Base-by-base conservation (phyloP, 2,329 filamentous ascomycete genomes). In the Incumbomyces delicatus region DNA sequence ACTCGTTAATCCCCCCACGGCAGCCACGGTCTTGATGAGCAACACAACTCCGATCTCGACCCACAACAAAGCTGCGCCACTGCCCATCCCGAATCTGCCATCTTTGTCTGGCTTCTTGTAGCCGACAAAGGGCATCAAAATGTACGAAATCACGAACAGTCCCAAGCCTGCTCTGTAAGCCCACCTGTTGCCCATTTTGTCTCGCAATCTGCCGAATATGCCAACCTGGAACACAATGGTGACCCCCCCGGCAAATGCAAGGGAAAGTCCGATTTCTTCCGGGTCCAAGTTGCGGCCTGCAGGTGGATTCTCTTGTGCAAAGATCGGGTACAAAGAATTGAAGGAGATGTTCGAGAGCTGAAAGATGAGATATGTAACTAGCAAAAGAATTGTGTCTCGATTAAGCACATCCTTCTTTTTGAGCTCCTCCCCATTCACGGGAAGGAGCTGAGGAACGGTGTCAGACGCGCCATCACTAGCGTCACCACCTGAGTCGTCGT, bases 271-370 rank as follows among this genome's bases (percentile, higher is more conserved):
- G 37, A 96, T 95, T 50, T 85, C 87, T 47, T 80, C 76, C 0
- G 90, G 87, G 0, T 76, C 76, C 2, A 96, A 71, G 1, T 75
- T 73, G 34, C 92, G 83, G 14, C 92, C 92, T 0, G 81, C 82
- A 0, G 92, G 92, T 0, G 80, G 73, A 1, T 76, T 65, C 0
- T 84, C 80, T 46, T 89, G 81, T 1, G 83, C 86, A 58, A 96
- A 98, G 45, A 96, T 90, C 1, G 92, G 92, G 58, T 94, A 98
- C 0, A 98, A 72, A 14, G 87, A 90, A 66, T 95, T 95, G 74
- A 89, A 98, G 2, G 87, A 88, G 54, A 95, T 87, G 63, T 96
- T 96, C 50, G 85, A 82, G 4, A 98, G 74, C 59, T 95, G 89
- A 61, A 96, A 98, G 41, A 96, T 83, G 36, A 95, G 77, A 60